Evolutionary conservation across 345 rosid genomes (phyloP).

Genomic region (Leavenworthia alabamica): DNA sequence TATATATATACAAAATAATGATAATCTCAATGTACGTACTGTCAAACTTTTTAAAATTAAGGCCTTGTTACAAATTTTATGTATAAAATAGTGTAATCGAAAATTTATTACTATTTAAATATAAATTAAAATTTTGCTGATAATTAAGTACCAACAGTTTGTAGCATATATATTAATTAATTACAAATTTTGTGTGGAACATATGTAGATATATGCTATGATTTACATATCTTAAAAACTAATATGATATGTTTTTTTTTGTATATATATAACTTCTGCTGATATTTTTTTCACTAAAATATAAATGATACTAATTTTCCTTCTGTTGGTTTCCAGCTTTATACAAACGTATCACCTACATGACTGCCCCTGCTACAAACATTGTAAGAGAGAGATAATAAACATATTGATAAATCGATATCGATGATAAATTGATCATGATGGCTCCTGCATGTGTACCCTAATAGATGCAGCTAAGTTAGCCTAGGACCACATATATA

Average conservation of each 20-base stretch:
- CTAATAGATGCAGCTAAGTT: constrained; percentile 17
- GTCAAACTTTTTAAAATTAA: background rate
- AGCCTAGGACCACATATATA: background rate
- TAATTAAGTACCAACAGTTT: background rate
- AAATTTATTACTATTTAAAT: background rate
- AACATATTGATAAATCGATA: constrained; percentile 19
- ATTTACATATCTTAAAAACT: no score
- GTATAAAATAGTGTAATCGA: background rate
- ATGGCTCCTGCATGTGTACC: constrained; percentile 29
- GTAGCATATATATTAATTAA: background rate
- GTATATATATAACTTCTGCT: no score
- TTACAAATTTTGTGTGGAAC: background rate
- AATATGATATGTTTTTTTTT: no score
- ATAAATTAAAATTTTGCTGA: no score
- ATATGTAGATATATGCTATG: no score
- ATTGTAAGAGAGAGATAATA: background rate
- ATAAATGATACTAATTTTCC: no score
- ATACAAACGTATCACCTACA: constrained; percentile 33
- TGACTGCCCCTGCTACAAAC: constrained; percentile 31
- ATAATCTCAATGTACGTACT: background rate
- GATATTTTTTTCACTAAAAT: no score
- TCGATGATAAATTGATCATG: constrained; percentile 28
- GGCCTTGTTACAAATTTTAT: background rate
- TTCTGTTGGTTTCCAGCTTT: constrained; percentile 35
- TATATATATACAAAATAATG: background rate